A percentile compares a stretch with the other conserved stretches of the same genome.
These are phyloP conservation scores for Debaryomyces sp. DNA, from an alignment of 1,139 yeast species.

Conservation along the genomic window DNA sequence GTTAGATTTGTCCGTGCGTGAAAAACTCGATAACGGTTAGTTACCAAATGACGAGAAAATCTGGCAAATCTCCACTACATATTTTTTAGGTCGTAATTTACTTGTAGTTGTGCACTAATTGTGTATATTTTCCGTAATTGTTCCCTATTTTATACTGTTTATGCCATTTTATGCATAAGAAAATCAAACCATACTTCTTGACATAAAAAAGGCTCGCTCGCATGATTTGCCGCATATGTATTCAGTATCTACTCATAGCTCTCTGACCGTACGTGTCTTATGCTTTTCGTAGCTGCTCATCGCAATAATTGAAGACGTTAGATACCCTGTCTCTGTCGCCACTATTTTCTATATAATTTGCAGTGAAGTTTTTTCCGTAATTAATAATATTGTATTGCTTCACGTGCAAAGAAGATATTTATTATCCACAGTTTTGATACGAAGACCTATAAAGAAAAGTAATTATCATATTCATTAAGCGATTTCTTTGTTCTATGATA, in stretches of 20 bases:
- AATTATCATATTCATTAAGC: too few relatives aligned
- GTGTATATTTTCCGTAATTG: background rate
- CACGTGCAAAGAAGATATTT: background rate
- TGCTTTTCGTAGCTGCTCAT: background rate
- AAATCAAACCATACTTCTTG: background rate
- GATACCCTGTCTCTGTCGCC: background rate
- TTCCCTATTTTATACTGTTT: background rate
- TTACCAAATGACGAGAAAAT: conserved; percentile 7
- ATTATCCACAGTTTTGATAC: background rate
- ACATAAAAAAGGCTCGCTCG: background rate
- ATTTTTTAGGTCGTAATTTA: background rate
- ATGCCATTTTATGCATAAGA: background rate
- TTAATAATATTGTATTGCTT: background rate
- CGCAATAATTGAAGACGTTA: background rate
- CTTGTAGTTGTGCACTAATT: background rate
- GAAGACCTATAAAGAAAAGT: background rate
- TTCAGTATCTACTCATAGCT: background rate
- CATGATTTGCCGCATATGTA: background rate
- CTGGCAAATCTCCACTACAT: conserved; percentile 31
- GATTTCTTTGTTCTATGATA: background rate
- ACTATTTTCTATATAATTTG: background rate
- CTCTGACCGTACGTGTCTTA: background rate
- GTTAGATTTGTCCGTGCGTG: conserved; percentile 27
- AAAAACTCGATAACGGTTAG: conserved; percentile 9
- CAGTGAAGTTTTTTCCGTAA: background rate